Conservation (phyloP, 2,329 filamentous ascomycete species). For the Cladobotryum protrusum region DNA sequence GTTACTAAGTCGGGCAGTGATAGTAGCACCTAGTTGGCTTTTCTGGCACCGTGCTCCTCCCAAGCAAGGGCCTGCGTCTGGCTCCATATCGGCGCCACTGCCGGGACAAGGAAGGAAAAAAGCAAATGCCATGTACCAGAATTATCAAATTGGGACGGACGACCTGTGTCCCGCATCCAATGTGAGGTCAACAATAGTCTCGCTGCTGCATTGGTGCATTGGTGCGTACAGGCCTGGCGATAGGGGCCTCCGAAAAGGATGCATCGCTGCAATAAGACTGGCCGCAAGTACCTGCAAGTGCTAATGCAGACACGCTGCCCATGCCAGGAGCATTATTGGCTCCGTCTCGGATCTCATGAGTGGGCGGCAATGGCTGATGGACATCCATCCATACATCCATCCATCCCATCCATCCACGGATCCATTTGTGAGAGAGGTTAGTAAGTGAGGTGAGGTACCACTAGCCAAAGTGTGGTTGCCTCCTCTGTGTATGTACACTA, state of each 20-base stretch:
- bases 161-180: background rate
- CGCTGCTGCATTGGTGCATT: too few species aligned
- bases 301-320: conserved; percentile 4
- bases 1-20: too few species aligned
- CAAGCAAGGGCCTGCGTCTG: too few species aligned
- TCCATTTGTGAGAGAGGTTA: background rate
- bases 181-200: background rate
- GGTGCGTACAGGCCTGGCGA: too few species aligned
- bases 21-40: too few species aligned
- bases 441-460: background rate
- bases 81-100: conserved; percentile 6
- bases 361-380: conserved; percentile 10
- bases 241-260: too few species aligned
- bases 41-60: too few species aligned
- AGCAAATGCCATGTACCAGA: background rate
- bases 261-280: background rate
- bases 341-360: conserved; percentile 1
- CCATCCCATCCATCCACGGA: too few species aligned
- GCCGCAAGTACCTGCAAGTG: background rate
- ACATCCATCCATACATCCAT: too few species aligned
- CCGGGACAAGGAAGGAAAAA: background rate
- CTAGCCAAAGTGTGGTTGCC: too few species aligned
- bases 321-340: conserved; percentile 4
- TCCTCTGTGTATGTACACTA: too few species aligned
- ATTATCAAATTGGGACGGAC: background rate